Evolutionary conservation across 163 green algal species (phyloP).

Genomic region (Scenedesmus sp.): DNA sequence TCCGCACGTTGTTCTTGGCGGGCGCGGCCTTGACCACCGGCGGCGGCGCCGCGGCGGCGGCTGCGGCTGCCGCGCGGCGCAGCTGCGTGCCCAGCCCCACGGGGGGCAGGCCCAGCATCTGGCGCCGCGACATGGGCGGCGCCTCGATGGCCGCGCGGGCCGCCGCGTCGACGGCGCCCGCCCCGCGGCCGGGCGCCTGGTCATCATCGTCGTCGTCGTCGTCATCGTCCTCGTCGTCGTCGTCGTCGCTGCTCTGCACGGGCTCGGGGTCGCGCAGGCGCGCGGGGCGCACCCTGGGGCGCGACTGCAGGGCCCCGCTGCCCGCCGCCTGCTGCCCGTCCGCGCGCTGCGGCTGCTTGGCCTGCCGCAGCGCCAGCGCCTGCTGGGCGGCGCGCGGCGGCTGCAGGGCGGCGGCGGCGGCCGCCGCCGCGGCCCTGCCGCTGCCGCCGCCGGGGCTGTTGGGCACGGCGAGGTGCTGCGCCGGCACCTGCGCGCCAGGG

Average conservation of each 20-base stretch:
- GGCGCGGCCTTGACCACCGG: neutral
- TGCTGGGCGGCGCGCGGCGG: neutral
- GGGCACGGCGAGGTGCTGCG: conserved; percentile 12
- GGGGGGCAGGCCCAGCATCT: conserved; percentile 23
- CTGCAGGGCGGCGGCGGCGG: neutral
- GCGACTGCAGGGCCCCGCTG: neutral
- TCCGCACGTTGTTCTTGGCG: conserved; percentile 23
- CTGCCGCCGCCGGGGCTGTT: neutral
- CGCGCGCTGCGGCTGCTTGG: conserved; percentile 1
- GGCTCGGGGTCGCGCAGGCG: no score
- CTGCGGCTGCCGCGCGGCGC: neutral
- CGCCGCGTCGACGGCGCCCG: no score
- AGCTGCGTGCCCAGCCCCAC: conserved; percentile 20
- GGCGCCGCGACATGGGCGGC: neutral
- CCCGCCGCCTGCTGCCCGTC: neutral
- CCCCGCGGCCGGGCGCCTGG: no score
- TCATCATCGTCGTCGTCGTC: conserved; percentile 11
- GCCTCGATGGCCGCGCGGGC: no score
- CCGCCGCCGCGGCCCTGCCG: neutral
- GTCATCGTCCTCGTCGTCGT: conserved; percentile 4
- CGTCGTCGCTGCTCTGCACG: neutral
- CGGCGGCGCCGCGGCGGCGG: conserved; percentile 1
- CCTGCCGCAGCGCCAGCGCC: neutral
- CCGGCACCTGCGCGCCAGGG: neutral
- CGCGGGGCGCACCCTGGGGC: no score